Evolutionary conservation across 768 basidiomycete species (phyloP).

Genomic region (Exsudoporus frostii): DNA sequence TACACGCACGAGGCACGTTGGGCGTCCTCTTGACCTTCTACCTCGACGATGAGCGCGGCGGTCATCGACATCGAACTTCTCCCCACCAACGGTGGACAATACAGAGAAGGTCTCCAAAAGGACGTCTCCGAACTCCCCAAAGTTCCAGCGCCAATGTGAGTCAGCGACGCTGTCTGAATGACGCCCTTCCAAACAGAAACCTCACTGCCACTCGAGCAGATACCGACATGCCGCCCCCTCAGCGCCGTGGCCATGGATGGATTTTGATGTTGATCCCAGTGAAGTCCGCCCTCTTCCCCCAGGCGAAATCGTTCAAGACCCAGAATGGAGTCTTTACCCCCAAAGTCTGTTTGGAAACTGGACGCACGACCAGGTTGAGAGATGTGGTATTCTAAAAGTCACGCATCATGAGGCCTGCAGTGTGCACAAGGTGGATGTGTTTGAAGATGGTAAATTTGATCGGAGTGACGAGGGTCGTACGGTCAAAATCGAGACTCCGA

Average conservation of each 20-base stretch:
- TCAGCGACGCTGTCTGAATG: constrained; percentile 1
- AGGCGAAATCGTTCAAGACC: not conserved
- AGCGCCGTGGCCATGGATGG: constrained; percentile 44
- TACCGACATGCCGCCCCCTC: constrained; percentile 40
- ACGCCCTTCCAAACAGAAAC: not conserved
- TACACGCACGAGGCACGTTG: not conserved
- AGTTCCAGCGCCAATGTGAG: constrained; percentile 29
- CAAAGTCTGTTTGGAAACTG: constrained; percentile 35
- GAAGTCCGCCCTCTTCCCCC: constrained; percentile 18
- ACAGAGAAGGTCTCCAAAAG: constrained; percentile 6
- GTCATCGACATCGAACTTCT: constrained; percentile 8
- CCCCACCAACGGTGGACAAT: not conserved
- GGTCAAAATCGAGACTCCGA: constrained; percentile 12
- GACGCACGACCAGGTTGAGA: constrained; percentile 31
- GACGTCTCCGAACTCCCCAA: constrained; percentile 14
- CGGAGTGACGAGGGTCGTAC: not conserved
- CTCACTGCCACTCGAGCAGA: constrained; percentile 12
- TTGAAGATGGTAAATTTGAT: constrained; percentile 16
- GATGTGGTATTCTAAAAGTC: constrained; percentile 27
- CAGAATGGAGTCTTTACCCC: constrained; percentile 30
- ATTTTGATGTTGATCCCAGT: constrained; percentile 31
- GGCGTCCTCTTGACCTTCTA: not conserved
- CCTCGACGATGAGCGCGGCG: constrained; percentile 12
- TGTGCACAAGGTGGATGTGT: constrained; percentile 27
- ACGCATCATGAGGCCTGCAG: constrained; percentile 5